Percentiles rank a stretch among this genome's conserved stretches.
Evolutionary conservation across 148 eudicot species (phyloP).

Genomic region (Rhododendron henanense): DNA sequence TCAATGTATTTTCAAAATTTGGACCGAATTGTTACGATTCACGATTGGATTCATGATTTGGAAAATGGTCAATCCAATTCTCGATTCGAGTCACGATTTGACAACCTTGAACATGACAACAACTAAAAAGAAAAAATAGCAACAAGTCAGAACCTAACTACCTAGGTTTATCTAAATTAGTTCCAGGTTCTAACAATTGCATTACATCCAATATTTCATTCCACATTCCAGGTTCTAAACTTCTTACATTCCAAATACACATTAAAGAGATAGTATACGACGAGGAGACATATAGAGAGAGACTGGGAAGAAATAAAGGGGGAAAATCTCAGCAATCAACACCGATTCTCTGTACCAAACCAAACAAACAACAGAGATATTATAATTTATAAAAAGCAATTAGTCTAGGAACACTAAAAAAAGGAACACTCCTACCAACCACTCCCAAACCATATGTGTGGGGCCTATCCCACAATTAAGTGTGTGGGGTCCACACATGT

Average conservation of each 20-base stretch:
- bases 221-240: background rate
- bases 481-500: too few species aligned
- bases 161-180: background rate
- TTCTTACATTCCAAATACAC: background rate
- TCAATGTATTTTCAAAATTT: too few species aligned
- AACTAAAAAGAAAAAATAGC: background rate
- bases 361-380: background rate
- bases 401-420: background rate
- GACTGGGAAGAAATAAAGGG: background rate
- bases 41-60: too few species aligned
- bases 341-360: background rate
- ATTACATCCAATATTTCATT: background rate
- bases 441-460: background rate
- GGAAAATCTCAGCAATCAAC: background rate
- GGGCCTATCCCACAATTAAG: too few species aligned
- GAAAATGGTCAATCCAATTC: too few species aligned
- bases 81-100: too few species aligned
- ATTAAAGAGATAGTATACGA: background rate
- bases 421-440: background rate
- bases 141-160: background rate
- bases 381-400: background rate
- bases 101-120: too few species aligned
- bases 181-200: background rate
- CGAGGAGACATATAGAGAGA: background rate
- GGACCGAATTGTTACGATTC: too few species aligned